These are phyloP conservation scores for Lactifluus volemus DNA, from an alignment of 768 basidiomycete species.

Conservation along the genomic window DNA sequence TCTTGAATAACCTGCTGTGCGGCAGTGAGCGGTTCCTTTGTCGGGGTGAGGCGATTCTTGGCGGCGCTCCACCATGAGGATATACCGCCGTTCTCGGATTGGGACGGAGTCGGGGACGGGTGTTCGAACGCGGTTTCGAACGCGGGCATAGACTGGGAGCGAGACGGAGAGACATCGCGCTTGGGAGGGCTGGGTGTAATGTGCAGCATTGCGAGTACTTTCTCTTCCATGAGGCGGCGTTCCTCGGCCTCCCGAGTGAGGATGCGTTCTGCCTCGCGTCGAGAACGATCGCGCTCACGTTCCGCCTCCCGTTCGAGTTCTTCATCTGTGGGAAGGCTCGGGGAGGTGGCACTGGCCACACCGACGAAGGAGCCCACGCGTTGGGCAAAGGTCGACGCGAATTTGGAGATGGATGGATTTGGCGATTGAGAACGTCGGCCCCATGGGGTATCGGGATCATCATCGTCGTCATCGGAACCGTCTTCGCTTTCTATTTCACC, in stretches of 20 bases:
- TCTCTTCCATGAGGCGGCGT: conserved; percentile 59
- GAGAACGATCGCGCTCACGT: conserved; percentile 63
- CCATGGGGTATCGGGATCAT: conserved; percentile 32
- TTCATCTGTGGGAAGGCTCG: conserved; percentile 53
- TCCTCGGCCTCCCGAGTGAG: conserved; percentile 64
- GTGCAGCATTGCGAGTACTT: conserved; percentile 68
- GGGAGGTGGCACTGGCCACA: conserved; percentile 29
- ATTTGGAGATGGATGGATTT: conserved; percentile 60
- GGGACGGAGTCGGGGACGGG: conserved; percentile 51
- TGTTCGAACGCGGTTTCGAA: conserved; percentile 26
- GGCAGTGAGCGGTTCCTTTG: conserved; percentile 72
- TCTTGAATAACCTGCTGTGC: conserved; percentile 78
- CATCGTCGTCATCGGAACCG: conserved; percentile 40
- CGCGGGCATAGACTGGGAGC: conserved; percentile 41
- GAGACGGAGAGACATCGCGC: conserved; percentile 48
- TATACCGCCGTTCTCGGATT: conserved; percentile 41
- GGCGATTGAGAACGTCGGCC: conserved; percentile 50
- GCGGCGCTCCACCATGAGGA: conserved; percentile 62
- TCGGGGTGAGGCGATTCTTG: conserved; percentile 69
- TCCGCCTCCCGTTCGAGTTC: conserved; percentile 78
- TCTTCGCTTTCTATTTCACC: conserved; percentile 34
- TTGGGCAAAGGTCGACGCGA: conserved; percentile 68
- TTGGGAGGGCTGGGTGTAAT: conserved; percentile 28
- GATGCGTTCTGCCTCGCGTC: conserved; percentile 73
- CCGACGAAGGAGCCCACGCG: conserved; percentile 62